Evolutionary conservation across 306 rosid genomes (phyloP).

Genomic region (Prunus persica): Prunus_persica_NCBIv2 NC_034015.1:11783501-11784000

Average conservation of each 20-base stretch:
- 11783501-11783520: background rate
- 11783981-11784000: background rate
- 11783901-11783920: no score
- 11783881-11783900: no score
- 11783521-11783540: background rate
- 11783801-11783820: no score
- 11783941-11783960: background rate
- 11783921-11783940: background rate
- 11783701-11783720: no score
- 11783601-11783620: background rate
- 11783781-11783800: no score
- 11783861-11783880: no score
- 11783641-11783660: background rate
- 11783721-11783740: no score
- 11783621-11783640: background rate
- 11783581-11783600: background rate
- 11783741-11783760: no score
- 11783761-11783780: rapidly evolving
- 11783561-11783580: background rate
- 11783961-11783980: background rate
- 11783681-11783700: no score
- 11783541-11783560: background rate
- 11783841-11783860: no score
- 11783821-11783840: no score
- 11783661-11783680: background rate